Conservation (phyloP, 257 asterid genomes). For the Anisodus tanguticus region DNA sequence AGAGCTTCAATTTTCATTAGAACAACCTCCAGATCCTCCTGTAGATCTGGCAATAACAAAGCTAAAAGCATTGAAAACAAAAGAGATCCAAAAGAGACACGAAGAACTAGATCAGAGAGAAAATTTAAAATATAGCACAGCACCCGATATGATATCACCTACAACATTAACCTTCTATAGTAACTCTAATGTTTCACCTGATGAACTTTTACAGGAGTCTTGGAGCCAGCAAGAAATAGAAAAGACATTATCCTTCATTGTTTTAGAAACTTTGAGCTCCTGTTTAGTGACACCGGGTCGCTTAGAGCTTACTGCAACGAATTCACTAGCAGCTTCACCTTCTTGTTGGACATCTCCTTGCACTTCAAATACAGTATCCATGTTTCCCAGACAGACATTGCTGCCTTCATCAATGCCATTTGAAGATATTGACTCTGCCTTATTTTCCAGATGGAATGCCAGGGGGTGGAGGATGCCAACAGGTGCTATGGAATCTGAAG, state of each 20-base stretch:
- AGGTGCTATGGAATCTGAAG: slow-evolving; percentile 89
- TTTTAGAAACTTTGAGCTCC: slow-evolving; percentile 55
- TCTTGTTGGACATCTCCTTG: slow-evolving; percentile 57
- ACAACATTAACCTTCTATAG: slow-evolving; percentile 28
- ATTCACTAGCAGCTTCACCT: slow-evolving; percentile 41
- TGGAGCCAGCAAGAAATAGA: slow-evolving; percentile 84
- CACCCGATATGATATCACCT: not conserved
- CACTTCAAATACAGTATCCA: slow-evolving; percentile 68
- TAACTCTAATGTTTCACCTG: slow-evolving; percentile 54
- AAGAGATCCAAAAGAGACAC: slow-evolving; percentile 28
- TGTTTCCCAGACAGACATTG: slow-evolving; percentile 43
- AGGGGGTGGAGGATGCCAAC: slow-evolving; percentile 94
- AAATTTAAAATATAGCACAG: not conserved
- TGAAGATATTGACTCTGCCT: slow-evolving; percentile 45
- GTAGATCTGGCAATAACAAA: slow-evolving; percentile 58
- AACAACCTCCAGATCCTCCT: slow-evolving; percentile 66
- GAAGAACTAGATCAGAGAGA: slow-evolving; percentile 25
- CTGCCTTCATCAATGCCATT: slow-evolving; percentile 43
- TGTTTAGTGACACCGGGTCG: slow-evolving; percentile 41
- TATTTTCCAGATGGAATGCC: slow-evolving; percentile 83
- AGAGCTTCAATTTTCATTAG: slow-evolving; percentile 63
- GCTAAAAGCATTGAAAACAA: slow-evolving; percentile 29
- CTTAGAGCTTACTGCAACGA: slow-evolving; percentile 39
- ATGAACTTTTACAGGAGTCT: slow-evolving; percentile 57
- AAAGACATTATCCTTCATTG: slow-evolving; percentile 59